Base-by-base conservation (phyloP, 2,329 filamentous ascomycete genomes). In the Pseudogymnoascus sp. region DNA sequence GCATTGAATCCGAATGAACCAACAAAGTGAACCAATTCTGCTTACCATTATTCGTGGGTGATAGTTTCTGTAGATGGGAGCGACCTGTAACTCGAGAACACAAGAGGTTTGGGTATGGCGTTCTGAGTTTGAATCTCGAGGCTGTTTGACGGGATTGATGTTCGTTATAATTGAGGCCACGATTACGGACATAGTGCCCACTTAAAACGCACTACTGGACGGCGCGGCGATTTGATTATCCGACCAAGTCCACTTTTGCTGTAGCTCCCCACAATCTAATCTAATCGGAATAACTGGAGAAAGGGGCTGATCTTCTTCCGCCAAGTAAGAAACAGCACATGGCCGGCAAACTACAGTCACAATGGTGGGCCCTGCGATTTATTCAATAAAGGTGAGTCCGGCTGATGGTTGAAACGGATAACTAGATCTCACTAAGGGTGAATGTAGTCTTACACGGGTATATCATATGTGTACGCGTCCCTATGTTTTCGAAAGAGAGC, bases 391-490 rank as follows among this genome's bases (percentile, higher is more conserved):
- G 33, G 11, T 54, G 28, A 33, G 47, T 14, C 47, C n/a, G 4
- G 22, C 43, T 28, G 43, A 8, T 50, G 43, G 43, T 30, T 50
- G 47, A 54, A 54, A 54, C 47, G 47, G 47, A 54, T 35, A 38
- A 58, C 35, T 58, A 58, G 18, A 38, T 58, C 38, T 25, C 37
- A 58, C 35, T 36, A 58, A 25, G 33, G 33, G 57, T 58, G 57
- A 58, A 37, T 25, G 57, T 37, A 58, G 37, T 37, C 25, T 58
- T 58, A 58, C 57, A 58, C 57, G 57, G 57, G 57, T 58, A 58
- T 58, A 54, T 58, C 57, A 38, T 58, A 58, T 58, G 57, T 58
- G 33, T 58, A 37, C 57, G 57, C 57, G 57, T 58, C 57, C 57
- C 33, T 58, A 58, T 58, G 37, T 39, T 58, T 39, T 58, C 22